These are phyloP conservation scores for Dicorynia guianensis DNA, from an alignment of 306 rosid genomes.

Conservation along the genomic window DNA sequence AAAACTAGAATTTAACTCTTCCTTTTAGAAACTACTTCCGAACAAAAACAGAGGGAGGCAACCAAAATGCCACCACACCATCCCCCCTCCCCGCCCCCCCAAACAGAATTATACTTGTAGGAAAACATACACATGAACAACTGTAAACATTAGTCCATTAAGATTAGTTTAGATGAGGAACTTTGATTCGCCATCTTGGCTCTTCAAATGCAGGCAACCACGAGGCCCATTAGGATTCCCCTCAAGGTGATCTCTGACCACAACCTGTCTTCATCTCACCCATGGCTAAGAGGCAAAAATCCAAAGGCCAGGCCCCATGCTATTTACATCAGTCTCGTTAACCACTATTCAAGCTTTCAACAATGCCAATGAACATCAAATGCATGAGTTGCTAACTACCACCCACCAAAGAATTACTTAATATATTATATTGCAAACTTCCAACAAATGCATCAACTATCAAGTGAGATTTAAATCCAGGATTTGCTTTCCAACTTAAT, in stretches of 20 bases:
- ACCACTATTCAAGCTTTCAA: neutral
- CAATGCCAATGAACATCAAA: constrained; percentile 13
- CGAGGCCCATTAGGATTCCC: too few species aligned
- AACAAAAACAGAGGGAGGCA: too few species aligned
- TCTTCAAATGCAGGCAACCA: too few species aligned
- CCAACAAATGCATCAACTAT: constrained; percentile 13
- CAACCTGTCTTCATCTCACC: neutral
- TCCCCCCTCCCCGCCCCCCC: too few species aligned
- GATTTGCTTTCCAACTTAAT: neutral
- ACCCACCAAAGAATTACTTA: neutral
- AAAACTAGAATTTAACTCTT: too few species aligned
- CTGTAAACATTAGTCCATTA: too few species aligned
- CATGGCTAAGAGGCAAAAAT: neutral
- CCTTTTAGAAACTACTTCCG: too few species aligned
- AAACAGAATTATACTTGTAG: too few species aligned
- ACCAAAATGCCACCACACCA: too few species aligned
- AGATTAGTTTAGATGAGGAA: too few species aligned
- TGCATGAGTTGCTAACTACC: neutral
- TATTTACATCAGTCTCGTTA: neutral
- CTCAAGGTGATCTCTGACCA: neutral
- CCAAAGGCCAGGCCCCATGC: neutral
- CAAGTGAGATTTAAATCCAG: neutral
- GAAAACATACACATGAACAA: too few species aligned
- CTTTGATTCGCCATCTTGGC: too few species aligned
- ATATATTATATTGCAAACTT: neutral